These are phyloP conservation scores for Lactarius hengduanensis DNA, from an alignment of 768 basidiomycete species.

Conservation along the genomic window DNA sequence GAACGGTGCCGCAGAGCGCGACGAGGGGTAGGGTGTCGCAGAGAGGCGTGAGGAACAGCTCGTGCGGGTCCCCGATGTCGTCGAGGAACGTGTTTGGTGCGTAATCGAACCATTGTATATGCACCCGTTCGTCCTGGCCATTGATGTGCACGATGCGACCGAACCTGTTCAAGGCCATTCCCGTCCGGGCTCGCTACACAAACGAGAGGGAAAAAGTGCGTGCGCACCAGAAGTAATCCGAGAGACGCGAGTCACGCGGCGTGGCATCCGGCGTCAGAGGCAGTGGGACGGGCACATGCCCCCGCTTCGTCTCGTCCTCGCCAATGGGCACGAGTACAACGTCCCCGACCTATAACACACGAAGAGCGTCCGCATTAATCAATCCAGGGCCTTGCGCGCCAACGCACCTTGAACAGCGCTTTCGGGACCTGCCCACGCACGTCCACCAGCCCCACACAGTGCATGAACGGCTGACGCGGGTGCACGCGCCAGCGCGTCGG, in stretches of 20 bases:
- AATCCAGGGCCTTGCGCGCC: conserved; percentile 21
- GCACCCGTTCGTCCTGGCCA: conserved; percentile 44
- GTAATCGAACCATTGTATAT: conserved; percentile 77
- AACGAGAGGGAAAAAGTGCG: neutral
- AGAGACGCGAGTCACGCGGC: conserved; percentile 42
- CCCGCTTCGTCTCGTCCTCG: conserved; percentile 32
- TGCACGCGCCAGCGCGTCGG: conserved; percentile 19
- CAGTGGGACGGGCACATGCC: conserved; percentile 37
- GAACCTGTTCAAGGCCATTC: conserved; percentile 50
- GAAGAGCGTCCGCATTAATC: conserved; percentile 6
- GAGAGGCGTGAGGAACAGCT: conserved; percentile 58
- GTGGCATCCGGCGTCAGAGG: conserved; percentile 39
- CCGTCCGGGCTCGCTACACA: neutral
- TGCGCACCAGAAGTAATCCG: conserved; percentile 63
- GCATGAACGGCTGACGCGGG: conserved; percentile 22
- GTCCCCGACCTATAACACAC: conserved; percentile 55
- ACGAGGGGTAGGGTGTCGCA: conserved; percentile 48
- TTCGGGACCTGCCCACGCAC: conserved; percentile 10
- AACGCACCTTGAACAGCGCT: conserved; percentile 18
- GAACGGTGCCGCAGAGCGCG: conserved; percentile 49
- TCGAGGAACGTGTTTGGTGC: conserved; percentile 57
- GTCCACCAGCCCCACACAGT: conserved; percentile 12
- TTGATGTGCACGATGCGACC: conserved; percentile 58
- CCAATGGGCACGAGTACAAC: conserved; percentile 52
- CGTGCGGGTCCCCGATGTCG: conserved; percentile 60